These are phyloP conservation scores for Mycena crocata DNA, from an alignment of 768 basidiomycete genomes.

Conservation along the genomic window DNA sequence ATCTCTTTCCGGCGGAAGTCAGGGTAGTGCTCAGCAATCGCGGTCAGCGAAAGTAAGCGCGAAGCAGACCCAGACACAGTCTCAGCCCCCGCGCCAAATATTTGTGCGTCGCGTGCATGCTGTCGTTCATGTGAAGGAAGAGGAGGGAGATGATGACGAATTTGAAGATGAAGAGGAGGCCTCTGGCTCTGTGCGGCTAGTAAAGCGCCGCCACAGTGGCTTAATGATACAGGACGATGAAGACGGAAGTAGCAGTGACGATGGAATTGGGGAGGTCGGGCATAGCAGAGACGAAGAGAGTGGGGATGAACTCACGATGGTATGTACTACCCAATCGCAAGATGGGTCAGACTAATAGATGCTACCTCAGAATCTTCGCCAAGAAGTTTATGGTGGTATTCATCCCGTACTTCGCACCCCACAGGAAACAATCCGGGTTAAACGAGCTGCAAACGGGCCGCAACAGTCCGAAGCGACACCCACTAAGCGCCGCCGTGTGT, in stretches of 20 bases:
- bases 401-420: conserved; percentile 25
- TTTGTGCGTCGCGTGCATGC: conserved; percentile 34
- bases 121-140: conserved; percentile 31
- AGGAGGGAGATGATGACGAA: conserved; percentile 19
- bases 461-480: conserved; percentile 25
- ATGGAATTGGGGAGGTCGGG: conserved; percentile 9
- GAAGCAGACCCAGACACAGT: conserved; percentile 20
- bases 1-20: not conserved
- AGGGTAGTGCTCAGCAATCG: not conserved
- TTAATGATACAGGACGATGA: conserved; percentile 30
- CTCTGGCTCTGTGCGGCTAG: conserved; percentile 19
- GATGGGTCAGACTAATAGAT: not conserved
- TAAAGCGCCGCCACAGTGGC: conserved; percentile 31
- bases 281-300: conserved; percentile 28
- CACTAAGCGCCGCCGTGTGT: conserved; percentile 32
- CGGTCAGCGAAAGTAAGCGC: conserved; percentile 9
- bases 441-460: conserved; percentile 14
- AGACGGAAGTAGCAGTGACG: conserved; percentile 19
- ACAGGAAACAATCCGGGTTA: conserved; percentile 16
- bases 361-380: conserved; percentile 19
- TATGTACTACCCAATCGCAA: not conserved
- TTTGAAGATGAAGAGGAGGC: conserved; percentile 19
- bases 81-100: conserved; percentile 32
- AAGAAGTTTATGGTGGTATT: conserved; percentile 29
- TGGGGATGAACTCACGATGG: conserved; percentile 34